Evolutionary conservation across 805 yeast genomes (phyloP), one percentile per base, ranked within the genome.

Genomic region (Middelhovenomyces tepae): DNA sequence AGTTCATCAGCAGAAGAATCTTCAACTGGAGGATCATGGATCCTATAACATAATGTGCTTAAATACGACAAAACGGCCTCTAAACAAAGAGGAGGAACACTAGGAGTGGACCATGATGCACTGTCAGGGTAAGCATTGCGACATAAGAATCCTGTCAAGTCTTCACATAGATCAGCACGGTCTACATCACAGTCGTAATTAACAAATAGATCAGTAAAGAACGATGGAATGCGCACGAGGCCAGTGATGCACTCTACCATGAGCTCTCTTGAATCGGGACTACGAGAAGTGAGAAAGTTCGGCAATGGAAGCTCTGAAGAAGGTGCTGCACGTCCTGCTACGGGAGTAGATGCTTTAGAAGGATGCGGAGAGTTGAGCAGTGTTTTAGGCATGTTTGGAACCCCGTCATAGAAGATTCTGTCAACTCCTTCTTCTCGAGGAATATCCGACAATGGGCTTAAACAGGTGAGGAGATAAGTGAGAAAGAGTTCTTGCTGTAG

Each of bases 151-250:
- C 79, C 79, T 26, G 91, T 54, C 17, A 83, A 59, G 23, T 73
- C 71, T 15, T 69, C 69, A 10, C 89, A 69, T 36, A 93, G 58
- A 52, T 91, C 95, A 2, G 78, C 68, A 44, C 89, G 73, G 39
- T 85, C 94, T 43, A 85, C 76, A 50, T 85, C 89, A 57, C 97
- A 89, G 54, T 91, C 98, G 53, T 76, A 91, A 36, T 77, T 78
- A 35, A 82, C 76, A 53, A 82, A 91, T 22, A 87, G 55, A 27
- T 75, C 71, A 9, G 85, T 72, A 54, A 86, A 85, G 37, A 84
- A 77, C 3, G 70, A 60, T 1, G 95, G 89, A 0, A 83, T 73
- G 37, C 94, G 45, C 10, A 59, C 50, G 37, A 64, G 34, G 16
- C 55, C 74, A 3, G 95, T 81, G 2, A 89, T 59, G 8, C 87